phyloP scores from a whole-genome alignment of 169 alveolate genomes.

The Eimeria nieschulzi region DNA sequence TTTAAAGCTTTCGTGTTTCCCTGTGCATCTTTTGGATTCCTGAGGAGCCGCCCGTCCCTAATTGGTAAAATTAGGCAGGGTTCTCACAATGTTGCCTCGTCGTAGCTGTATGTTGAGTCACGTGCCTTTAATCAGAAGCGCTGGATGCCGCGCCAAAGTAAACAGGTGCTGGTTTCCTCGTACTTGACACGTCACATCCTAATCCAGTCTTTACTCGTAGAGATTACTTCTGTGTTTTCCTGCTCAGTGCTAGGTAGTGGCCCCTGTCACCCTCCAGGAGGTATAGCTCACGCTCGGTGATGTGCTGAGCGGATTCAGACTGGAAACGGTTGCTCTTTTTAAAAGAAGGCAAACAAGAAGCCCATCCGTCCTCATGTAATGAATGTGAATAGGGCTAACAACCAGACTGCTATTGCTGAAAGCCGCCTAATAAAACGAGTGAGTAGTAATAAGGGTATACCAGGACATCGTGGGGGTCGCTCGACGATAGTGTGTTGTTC shows the following conservation, averaged over 20 bases:
- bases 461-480: neutral
- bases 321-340: neutral
- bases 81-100: too few relatives aligned
- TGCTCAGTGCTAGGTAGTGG: slow-evolving; percentile 55
- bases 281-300: slow-evolving; percentile 27
- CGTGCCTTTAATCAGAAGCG: neutral
- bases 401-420: too few relatives aligned
- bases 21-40: too few relatives aligned
- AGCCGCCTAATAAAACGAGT: too few relatives aligned
- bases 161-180: neutral
- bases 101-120: neutral
- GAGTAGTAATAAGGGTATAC: too few relatives aligned
- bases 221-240: slow-evolving; percentile 18
- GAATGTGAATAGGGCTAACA: too few relatives aligned
- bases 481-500: slow-evolving; percentile 35
- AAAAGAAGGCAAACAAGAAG: too few relatives aligned
- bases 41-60: too few relatives aligned
- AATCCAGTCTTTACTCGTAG: slow-evolving; percentile 29
- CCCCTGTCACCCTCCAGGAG: slow-evolving; percentile 50
- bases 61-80: too few relatives aligned
- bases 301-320: slow-evolving; percentile 28
- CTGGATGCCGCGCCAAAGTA: neutral
- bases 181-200: neutral
- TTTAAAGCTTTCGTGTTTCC: too few relatives aligned
- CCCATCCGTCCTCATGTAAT: too few relatives aligned